phyloP scores from a whole-genome alignment of 805 yeast species.

The Barnettozyma sp. region DNA sequence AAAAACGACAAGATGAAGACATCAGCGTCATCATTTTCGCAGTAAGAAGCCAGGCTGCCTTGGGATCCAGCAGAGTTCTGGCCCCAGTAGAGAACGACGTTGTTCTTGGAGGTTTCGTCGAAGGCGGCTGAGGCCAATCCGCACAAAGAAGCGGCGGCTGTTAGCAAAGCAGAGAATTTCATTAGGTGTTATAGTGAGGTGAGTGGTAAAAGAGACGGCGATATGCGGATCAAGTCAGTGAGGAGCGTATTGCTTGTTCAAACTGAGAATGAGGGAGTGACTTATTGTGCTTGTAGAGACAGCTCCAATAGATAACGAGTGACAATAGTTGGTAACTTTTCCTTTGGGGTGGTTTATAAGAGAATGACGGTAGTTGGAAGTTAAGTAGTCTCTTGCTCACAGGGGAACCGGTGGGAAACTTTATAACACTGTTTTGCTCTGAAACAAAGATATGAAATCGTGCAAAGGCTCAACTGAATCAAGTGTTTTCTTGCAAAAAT shows the following conservation, averaged over 20 bases:
- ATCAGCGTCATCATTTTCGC: conserved; percentile 64
- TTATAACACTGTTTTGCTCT: too few relatives aligned
- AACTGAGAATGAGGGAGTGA: too few relatives aligned
- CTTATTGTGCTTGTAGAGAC: too few relatives aligned
- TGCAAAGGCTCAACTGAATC: too few relatives aligned
- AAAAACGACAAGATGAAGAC: conserved; percentile 68
- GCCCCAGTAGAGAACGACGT: conserved; percentile 86
- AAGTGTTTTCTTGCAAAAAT: too few relatives aligned
- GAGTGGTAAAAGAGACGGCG: background rate
- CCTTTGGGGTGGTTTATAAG: background rate
- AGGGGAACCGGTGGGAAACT: background rate
- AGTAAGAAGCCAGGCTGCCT: conserved; percentile 43
- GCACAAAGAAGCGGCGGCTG: conserved; percentile 9
- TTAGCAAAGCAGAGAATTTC: conserved; percentile 8
- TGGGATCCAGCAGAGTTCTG: conserved; percentile 68
- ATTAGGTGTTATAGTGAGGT: conserved; percentile 1
- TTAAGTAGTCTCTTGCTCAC: background rate
- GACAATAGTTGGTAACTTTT: background rate
- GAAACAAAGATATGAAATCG: background rate
- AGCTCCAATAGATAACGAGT: too few relatives aligned
- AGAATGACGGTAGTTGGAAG: conserved; percentile 11
- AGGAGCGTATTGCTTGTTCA: too few relatives aligned
- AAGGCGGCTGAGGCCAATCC: conserved; percentile 17
- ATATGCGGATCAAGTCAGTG: background rate
- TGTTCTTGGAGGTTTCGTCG: conserved; percentile 37